Percentiles rank a stretch among this genome's conserved stretches.
phyloP scores from a whole-genome alignment of 257 asterid species.

The Nicotiana knightiana region DNA sequence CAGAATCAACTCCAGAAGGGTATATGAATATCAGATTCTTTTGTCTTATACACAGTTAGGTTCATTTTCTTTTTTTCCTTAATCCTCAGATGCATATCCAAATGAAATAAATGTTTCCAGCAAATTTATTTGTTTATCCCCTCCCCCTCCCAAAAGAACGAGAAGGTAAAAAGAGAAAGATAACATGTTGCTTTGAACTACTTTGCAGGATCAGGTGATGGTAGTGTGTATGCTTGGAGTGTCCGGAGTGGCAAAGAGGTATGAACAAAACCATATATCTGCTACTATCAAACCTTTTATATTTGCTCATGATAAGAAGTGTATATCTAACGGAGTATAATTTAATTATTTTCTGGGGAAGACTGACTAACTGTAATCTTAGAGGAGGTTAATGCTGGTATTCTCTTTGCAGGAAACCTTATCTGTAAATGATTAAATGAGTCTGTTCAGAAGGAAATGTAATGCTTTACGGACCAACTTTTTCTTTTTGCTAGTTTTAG shows the following conservation, averaged over 20 bases:
- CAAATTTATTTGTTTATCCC: not conserved
- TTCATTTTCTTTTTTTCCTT: not conserved
- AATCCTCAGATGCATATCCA: not conserved
- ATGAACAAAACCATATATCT: slow-evolving; percentile 8
- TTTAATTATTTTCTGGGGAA: not conserved
- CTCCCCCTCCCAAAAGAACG: not conserved
- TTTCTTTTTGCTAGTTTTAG: not conserved
- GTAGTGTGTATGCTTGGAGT: slow-evolving; percentile 93
- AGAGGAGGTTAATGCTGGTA: not conserved
- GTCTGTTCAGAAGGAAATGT: not conserved
- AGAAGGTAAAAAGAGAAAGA: not conserved
- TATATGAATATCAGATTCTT: not conserved
- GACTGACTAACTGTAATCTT: not conserved
- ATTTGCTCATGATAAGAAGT: not conserved
- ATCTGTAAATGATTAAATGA: not conserved
- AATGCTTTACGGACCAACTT: not conserved
- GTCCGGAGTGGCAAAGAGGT: slow-evolving; percentile 96
- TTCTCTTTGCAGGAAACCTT: not conserved
- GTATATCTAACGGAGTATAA: not conserved
- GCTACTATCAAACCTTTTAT: not conserved
- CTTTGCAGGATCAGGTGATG: slow-evolving; percentile 91
- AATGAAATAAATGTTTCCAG: not conserved
- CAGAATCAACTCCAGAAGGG: not conserved
- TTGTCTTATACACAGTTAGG: not conserved
- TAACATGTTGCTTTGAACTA: slow-evolving; percentile 13